Evolutionary conservation across 169 alveolate species (phyloP), one percentile per base, ranked within the genome.

Genomic region (Nephromyces sp.): DNA sequence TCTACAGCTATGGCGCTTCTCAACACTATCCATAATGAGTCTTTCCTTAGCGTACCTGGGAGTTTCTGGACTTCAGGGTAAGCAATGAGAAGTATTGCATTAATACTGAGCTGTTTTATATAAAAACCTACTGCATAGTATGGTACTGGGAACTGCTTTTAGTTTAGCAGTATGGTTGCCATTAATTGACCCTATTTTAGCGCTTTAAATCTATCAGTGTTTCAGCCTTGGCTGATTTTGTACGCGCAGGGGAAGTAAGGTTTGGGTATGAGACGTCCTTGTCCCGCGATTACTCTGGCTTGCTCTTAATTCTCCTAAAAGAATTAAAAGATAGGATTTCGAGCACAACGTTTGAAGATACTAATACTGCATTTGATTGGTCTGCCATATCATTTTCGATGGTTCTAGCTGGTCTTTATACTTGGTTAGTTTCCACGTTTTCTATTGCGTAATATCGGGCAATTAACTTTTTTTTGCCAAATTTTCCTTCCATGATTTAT

Each of bases 11-110:
- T 84, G 89, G 75, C 77, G 93, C 0, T 32, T 87, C 34, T 82
- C 89, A 2, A 83, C 90, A 53, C 57, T 85, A 25, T 66, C 84
- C 32, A 67, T 78, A 71, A 74, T 80, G 81, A 61, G 84, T 1
- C 78, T 81, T 6, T 82, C 88, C 61, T 73, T 87, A 63, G 87
- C 87, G 0, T 62, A 81, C 35, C 52, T 82, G 66, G 90, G 92
- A 21, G 43, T 87, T 31, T 86, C 80, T 33, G 83, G 74, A 51
- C 57, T 43, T 43, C n/a, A 15, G 15, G 57, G 57, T 43, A n/a
- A 15, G 57, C 57, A 43, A 15, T 15, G 57, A 43, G 15, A 15
- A n/a, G 57, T 43, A 43, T 43, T 15, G 15, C 57, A 43, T n/a
- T 43, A 15, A n/a, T 15, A 43, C n/a, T 15, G 57, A 43, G n/a